Evolutionary conservation across 345 rosid genomes (phyloP).

Genomic region (Physaria fendleri): DNA sequence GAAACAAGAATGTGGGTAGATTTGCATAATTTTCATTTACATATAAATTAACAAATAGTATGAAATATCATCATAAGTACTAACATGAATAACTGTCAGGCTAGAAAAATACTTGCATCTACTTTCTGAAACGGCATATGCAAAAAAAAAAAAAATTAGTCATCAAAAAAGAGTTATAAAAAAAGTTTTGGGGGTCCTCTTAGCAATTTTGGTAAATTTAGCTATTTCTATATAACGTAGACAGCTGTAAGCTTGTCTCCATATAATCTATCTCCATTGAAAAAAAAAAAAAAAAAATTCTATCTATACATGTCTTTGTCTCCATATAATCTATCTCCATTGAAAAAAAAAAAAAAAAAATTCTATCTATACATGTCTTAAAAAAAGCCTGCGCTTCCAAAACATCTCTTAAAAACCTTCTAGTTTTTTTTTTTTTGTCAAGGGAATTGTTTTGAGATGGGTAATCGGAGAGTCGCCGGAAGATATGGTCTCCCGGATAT

Average conservation of each 20-base stretch:
- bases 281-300: too few species aligned
- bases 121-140: not conserved
- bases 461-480: not conserved
- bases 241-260: constrained; percentile 7
- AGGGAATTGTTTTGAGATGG: constrained; percentile 10
- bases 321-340: too few species aligned
- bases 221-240: not conserved
- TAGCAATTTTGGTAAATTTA: constrained; percentile 1
- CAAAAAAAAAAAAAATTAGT: not conserved
- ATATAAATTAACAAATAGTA: not conserved
- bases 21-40: not conserved
- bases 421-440: not conserved
- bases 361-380: not conserved
- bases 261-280: too few species aligned
- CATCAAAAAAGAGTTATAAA: not conserved
- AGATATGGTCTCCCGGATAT: constrained; percentile 23
- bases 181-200: not conserved
- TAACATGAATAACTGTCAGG: not conserved
- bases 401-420: not conserved
- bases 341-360: too few species aligned
- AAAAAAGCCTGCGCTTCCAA: not conserved
- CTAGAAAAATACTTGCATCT: not conserved
- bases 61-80: not conserved
- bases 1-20: not conserved
- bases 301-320: not conserved